Evolutionary conservation across 305 asterid genomes (phyloP).

Genomic region (Withania somnifera): DNA sequence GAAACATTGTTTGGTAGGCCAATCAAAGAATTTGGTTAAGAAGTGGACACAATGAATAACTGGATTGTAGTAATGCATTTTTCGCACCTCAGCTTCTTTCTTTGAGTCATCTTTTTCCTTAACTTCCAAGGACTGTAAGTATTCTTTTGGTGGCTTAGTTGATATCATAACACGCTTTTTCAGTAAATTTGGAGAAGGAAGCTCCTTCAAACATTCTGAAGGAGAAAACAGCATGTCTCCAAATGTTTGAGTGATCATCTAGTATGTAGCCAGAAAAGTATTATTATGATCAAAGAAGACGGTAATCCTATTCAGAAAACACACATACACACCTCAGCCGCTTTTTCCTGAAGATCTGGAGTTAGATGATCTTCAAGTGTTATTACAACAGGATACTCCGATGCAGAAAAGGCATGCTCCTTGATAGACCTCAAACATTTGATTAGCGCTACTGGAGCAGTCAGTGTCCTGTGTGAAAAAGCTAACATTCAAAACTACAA

Average conservation of each 20-base stretch:
- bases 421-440: slow-evolving; percentile 72
- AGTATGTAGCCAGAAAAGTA: slow-evolving; percentile 17
- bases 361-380: slow-evolving; percentile 86
- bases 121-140: slow-evolving; percentile 37
- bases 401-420: slow-evolving; percentile 60
- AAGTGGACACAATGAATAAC: neutral
- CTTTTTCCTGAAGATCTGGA: slow-evolving; percentile 64
- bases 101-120: slow-evolving; percentile 31
- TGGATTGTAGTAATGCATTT: slow-evolving; percentile 1
- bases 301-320: slow-evolving; percentile 5
- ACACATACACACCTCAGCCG: slow-evolving; percentile 50
- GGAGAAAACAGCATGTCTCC: slow-evolving; percentile 65
- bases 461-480: slow-evolving; percentile 51
- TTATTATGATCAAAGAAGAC: slow-evolving; percentile 1
- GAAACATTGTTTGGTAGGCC: neutral
- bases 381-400: slow-evolving; percentile 73
- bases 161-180: slow-evolving; percentile 56
- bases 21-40: neutral
- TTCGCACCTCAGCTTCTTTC: slow-evolving; percentile 30
- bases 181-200: slow-evolving; percentile 60
- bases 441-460: slow-evolving; percentile 57
- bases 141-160: slow-evolving; percentile 89
- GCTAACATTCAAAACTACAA: neutral
- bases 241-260: slow-evolving; percentile 82
- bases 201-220: slow-evolving; percentile 39